A percentile compares a stretch with the other conserved stretches of the same genome.
Conservation (phyloP, 1,284 basidiomycete species). For the Pterulicium gracile region DNA sequence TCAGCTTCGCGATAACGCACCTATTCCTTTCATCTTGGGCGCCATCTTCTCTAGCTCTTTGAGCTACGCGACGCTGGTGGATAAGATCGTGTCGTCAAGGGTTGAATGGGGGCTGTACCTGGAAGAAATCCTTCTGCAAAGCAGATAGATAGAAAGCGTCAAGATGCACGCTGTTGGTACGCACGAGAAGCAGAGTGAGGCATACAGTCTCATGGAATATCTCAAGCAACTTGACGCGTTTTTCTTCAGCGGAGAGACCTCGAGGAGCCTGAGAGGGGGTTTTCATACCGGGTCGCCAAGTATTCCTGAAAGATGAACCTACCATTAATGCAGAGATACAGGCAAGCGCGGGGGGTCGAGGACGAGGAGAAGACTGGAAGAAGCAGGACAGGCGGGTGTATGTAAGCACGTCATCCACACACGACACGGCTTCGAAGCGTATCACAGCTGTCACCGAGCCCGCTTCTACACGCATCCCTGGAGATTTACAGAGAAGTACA, state of each 20-base stretch:
- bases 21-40: slow-evolving; percentile 81
- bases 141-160: neutral
- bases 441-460: no score
- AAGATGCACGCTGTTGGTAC: neutral
- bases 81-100: neutral
- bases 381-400: no score
- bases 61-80: slow-evolving; percentile 31
- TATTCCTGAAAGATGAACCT: no score
- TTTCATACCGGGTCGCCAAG: no score
- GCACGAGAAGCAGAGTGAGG: slow-evolving; percentile 13
- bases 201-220: slow-evolving; percentile 81
- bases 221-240: slow-evolving; percentile 70
- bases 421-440: no score
- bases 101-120: slow-evolving; percentile 27
- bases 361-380: no score
- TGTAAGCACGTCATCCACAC: no score
- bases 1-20: slow-evolving; percentile 26
- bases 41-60: slow-evolving; percentile 84
- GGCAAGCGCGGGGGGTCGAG: no score
- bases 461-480: no score
- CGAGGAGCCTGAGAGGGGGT: slow-evolving; percentile 45
- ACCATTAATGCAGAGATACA: no score
- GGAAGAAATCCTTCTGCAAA: slow-evolving; percentile 75
- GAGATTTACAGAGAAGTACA: no score
- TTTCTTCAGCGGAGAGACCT: slow-evolving; percentile 73